phyloP scores from a whole-genome alignment of 73 alveolate species.

The Blepharisma japonicum region DNA sequence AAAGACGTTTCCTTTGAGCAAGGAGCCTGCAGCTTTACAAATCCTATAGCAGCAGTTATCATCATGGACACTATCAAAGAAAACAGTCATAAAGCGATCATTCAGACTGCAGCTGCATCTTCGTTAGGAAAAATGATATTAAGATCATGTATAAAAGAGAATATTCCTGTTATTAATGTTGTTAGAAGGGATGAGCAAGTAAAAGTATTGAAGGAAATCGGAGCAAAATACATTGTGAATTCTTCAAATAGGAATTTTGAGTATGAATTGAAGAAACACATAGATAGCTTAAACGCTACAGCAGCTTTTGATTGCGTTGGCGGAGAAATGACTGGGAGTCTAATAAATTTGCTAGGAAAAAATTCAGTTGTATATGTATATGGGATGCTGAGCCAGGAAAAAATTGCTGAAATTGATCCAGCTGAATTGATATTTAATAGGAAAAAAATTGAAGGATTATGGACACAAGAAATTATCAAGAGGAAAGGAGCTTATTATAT shows the following conservation, averaged over 20 bases:
- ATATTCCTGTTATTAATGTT: conserved; percentile 61
- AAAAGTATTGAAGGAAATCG: conserved; percentile 51
- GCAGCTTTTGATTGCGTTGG: conserved; percentile 72
- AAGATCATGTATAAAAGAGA: conserved; percentile 43
- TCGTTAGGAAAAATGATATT: conserved; percentile 73
- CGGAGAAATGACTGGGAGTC: conserved; percentile 66
- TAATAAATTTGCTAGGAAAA: conserved; percentile 50
- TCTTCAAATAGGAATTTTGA: conserved; percentile 44
- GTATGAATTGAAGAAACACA: conserved; percentile 40
- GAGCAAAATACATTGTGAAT: conserved; percentile 57
- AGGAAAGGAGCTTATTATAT: not conserved
- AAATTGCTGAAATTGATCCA: conserved; percentile 48
- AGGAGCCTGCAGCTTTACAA: conserved; percentile 15
- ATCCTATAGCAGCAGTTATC: conserved; percentile 19
- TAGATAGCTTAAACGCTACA: conserved; percentile 59
- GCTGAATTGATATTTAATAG: conserved; percentile 53
- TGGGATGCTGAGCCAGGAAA: conserved; percentile 56
- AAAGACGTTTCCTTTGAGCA: not conserved
- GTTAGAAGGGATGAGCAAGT: conserved; percentile 77
- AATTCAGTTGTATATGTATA: conserved; percentile 56
- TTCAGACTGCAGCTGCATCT: conserved; percentile 79
- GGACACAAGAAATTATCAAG: conserved; percentile 37
- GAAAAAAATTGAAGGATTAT: conserved; percentile 54
- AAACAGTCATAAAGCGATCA: conserved; percentile 43
- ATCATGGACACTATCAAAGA: conserved; percentile 24